A percentile compares a stretch with the other conserved stretches of the same genome.
Conservation (phyloP, 495 filamentous ascomycete genomes). For the Glonium stellatum region DNA sequence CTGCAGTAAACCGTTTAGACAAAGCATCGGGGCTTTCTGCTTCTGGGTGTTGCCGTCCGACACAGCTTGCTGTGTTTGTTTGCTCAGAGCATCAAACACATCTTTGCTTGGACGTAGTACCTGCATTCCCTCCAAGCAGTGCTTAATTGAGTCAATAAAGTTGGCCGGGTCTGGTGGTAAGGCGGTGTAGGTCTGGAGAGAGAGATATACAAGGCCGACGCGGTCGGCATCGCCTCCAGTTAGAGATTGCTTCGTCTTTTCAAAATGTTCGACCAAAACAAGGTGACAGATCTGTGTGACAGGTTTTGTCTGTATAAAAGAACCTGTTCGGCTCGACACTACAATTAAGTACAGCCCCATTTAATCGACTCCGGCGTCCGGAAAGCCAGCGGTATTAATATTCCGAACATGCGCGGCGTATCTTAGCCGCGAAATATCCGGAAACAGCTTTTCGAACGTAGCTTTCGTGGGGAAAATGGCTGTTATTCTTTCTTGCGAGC, state of each 20-base stretch:
- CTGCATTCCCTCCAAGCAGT: slow-evolving; percentile 9
- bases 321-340: slow-evolving; percentile 33
- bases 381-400: slow-evolving; percentile 38
- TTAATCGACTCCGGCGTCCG: slow-evolving; percentile 31
- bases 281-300: slow-evolving; percentile 2
- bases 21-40: not conserved
- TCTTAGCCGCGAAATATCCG: slow-evolving; percentile 29
- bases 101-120: slow-evolving; percentile 8
- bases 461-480: not conserved
- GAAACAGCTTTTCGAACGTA: not conserved
- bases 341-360: slow-evolving; percentile 37
- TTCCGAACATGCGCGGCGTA: slow-evolving; percentile 43
- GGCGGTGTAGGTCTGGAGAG: too few relatives aligned
- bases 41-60: not conserved
- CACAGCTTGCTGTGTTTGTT: not conserved
- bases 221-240: too few relatives aligned
- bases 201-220: too few relatives aligned
- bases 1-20: slow-evolving; percentile 32
- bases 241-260: too few relatives aligned
- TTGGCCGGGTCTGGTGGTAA: slow-evolving; percentile 37
- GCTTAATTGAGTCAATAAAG: slow-evolving; percentile 28
- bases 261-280: slow-evolving; percentile 7
- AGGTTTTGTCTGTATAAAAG: not conserved
- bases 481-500: not conserved
- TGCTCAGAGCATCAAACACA: not conserved